Percentiles rank a stretch among this genome's conserved stretches.
Evolutionary conservation across 257 asterid species (phyloP).

Genomic region (Nicotiana knightiana): DNA sequence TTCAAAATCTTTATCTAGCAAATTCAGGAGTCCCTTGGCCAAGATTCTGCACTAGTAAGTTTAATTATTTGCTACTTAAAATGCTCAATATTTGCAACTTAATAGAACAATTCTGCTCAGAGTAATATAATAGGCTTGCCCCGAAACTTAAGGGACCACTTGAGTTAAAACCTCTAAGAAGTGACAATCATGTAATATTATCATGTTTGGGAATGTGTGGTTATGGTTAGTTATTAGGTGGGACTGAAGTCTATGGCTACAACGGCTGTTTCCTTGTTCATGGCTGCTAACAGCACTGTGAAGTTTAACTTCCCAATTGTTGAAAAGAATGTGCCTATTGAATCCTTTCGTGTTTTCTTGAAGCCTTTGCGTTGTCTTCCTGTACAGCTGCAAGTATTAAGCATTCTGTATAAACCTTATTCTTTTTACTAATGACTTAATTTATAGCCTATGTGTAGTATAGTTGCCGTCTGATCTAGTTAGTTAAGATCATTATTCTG

Average conservation of each 20-base stretch:
- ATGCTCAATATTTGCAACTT: no score
- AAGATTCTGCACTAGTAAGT: no score
- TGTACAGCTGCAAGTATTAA: not conserved
- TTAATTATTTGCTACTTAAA: no score
- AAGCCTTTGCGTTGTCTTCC: not conserved
- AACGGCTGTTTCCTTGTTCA: slow-evolving; percentile 3
- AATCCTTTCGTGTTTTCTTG: not conserved
- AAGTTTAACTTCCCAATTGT: not conserved
- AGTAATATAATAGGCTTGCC: not conserved
- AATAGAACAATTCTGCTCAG: not conserved
- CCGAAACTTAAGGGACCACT: not conserved
- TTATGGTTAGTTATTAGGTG: not conserved
- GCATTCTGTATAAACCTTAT: not conserved
- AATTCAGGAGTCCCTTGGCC: no score
- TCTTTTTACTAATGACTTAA: not conserved
- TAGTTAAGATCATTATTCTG: not conserved
- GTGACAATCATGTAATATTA: not conserved
- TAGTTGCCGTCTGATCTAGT: no score
- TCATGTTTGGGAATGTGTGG: not conserved
- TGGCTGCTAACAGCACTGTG: not conserved
- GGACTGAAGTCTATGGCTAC: not conserved
- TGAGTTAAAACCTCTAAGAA: not conserved
- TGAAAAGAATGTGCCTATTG: not conserved
- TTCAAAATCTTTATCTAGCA: no score
- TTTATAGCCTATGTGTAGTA: not conserved